Evolutionary conservation across 352 stramenopile genomes (phyloP), one percentile per base, ranked within the genome.

Genomic region (Phytophthora meadii): DNA sequence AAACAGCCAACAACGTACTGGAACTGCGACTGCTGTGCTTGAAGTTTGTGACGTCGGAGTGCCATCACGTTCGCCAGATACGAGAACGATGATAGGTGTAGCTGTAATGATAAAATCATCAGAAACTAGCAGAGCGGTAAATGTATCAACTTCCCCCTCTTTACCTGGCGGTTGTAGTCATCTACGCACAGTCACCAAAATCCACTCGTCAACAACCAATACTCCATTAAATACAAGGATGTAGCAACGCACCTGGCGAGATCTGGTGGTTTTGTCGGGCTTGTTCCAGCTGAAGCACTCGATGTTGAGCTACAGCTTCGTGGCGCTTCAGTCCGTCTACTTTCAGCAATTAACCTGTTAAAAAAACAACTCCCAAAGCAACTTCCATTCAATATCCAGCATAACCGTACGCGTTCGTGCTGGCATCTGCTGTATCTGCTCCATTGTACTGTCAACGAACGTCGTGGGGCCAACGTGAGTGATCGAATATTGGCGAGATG

Each of bases 1-100:
- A 46, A 32, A 27, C 25, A 15, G 1, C 9, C 7, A 40, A 62
- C 15, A 54, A 67, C 63, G 34, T 62, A 74, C 70, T 70, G 67
- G 30, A 61, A 75, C 24, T 68, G 68, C 30, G 62, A 39, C 17
- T 81, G 62, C 22, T 71, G 64, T 39, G 54, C 24, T 61, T 74
- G 49, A 22, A 71, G 61, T 50, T 82, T 79, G 27, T 72, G 74
- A 55, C 80, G 74, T 40, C 76, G 71, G 24, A 76, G 68, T n/a
- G 76, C 76, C 67, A 85, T 80, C 51, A 85, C 75, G 61, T 82
- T 85, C 6, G 76, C 76, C 10, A 85, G 59, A 46, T 79, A 85
- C 49, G 76, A 76, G 47, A 85, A 85, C 25, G 76, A 82, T 50
- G 69, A 76, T 17, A 85, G 39, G n/a, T 85, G 76, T 14, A 82